Percentiles rank a stretch among this genome's conserved stretches.
phyloP scores from a whole-genome alignment of 306 rosid genomes.

The Canavalia ensiformis region DNA sequence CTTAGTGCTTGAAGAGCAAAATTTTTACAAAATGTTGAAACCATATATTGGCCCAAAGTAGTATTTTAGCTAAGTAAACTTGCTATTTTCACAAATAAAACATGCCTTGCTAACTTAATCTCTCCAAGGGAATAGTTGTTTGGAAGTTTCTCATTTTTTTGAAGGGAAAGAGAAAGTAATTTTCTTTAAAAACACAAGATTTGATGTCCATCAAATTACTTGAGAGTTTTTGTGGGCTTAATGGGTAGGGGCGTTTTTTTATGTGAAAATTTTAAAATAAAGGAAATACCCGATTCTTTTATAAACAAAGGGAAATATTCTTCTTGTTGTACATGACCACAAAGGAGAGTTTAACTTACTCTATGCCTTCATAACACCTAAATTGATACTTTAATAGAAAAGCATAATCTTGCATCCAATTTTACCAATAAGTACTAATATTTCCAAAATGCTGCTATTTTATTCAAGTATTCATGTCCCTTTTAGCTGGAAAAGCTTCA shows the following conservation, averaged over 20 bases:
- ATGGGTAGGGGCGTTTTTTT: background rate
- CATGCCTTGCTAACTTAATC: too few relatives aligned
- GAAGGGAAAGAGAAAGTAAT: background rate
- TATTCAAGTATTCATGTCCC: background rate
- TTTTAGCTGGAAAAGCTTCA: constrained; percentile 2
- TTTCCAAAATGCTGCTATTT: background rate
- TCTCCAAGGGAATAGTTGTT: background rate
- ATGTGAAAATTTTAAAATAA: background rate
- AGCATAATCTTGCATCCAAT: background rate
- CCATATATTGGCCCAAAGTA: background rate
- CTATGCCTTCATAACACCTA: background rate
- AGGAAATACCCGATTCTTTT: background rate
- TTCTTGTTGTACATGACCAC: background rate
- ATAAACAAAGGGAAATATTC: background rate
- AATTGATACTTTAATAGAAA: background rate
- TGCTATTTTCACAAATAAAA: too few relatives aligned
- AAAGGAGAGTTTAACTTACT: background rate
- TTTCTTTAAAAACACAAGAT: background rate
- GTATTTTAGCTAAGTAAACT: too few relatives aligned
- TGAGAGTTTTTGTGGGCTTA: background rate
- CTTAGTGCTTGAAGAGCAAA: too few relatives aligned
- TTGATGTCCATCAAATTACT: background rate
- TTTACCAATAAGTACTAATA: background rate
- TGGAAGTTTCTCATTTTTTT: background rate
- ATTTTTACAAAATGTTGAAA: background rate